Base-by-base conservation (phyloP, 1,284 basidiomycete genomes). In the Fomes fomentarius region DNA sequence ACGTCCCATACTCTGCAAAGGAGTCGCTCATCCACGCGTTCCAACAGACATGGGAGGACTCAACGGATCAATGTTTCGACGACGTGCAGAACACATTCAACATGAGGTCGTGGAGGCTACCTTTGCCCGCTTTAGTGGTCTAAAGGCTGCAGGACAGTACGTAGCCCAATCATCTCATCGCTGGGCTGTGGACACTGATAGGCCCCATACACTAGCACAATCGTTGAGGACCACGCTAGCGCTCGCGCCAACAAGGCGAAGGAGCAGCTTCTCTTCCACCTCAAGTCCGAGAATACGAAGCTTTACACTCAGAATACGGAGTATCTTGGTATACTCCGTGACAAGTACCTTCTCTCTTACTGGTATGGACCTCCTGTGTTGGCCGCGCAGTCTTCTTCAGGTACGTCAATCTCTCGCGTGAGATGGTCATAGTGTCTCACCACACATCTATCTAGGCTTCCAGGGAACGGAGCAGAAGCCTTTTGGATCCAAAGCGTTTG, bases 1-100 rank as follows among this genome's bases (percentile, higher is more conserved):
- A 81, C 42, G 70, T 82, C 17, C 82, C 82, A 0, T 84, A 78
- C 40, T 74, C 77, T 19, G 81, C 78, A 1, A 80, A 77, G 47
- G 70, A 69, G n/a, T 66, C 58, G 5, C 71, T 84, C 38, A 76
- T 83, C 12, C 57, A 63, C 2, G 64, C 65, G 10, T 78, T 74
- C 52, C 75, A 76, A 17, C 40, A 49, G 2, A 50, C 72, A 1
- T 84, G 82, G 82, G 51, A 63, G 12, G 22, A 48, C 3, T 74
- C 78, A 1, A 64, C 73, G 0, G 53, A 69, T 12, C 48, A 47
- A 6, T 82, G 80, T 58, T 74, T 82, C 58, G 60, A 70, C 2
- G 62, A 66, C 19, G 70, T 80, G 6, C 66, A 66, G 52, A 47
- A 55, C 7, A 60, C 61, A 0, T 67, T 75, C 15, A 61, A 65